phyloP scores from a whole-genome alignment of 2,329 filamentous ascomycete genomes.

The Exophiala phaeomuriformis region DNA sequence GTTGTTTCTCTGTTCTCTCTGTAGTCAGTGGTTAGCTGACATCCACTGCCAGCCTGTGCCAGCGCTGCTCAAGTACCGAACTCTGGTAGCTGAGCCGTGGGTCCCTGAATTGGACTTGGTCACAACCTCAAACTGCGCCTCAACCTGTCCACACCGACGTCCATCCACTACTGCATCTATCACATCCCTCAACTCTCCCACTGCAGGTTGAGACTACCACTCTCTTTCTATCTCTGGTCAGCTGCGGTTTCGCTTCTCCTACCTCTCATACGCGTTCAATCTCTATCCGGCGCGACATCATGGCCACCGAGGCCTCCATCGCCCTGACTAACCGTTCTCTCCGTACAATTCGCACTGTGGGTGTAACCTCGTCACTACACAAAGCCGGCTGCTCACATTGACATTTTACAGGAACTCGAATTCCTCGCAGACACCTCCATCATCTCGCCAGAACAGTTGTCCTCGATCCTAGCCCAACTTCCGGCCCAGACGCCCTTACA shows the following conservation, averaged over 20 bases:
- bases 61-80: not conserved
- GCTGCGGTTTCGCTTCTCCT: not conserved
- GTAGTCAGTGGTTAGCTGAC: too few species aligned
- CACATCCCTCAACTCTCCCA: conserved; percentile 4
- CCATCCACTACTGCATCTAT: not conserved
- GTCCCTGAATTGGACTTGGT: not conserved
- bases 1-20: not conserved
- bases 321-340: conserved; percentile 75
- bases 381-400: conserved; percentile 8
- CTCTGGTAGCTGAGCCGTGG: not conserved
- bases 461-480: conserved; percentile 65
- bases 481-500: conserved; percentile 53
- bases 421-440: conserved; percentile 75
- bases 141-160: not conserved
- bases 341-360: conserved; percentile 76
- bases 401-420: conserved; percentile 67
- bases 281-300: conserved; percentile 14
- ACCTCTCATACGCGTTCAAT: conserved; percentile 15
- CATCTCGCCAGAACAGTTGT: conserved; percentile 67
- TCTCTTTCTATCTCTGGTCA: conserved; percentile 15
- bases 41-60: too few species aligned
- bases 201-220: conserved; percentile 13
- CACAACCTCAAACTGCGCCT: conserved; percentile 1
- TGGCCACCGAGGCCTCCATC: conserved; percentile 32
- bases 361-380: conserved; percentile 28